Evolutionary conservation across 2,329 filamentous ascomycete genomes (phyloP).

Genomic region (Alternaria alternata): DNA sequence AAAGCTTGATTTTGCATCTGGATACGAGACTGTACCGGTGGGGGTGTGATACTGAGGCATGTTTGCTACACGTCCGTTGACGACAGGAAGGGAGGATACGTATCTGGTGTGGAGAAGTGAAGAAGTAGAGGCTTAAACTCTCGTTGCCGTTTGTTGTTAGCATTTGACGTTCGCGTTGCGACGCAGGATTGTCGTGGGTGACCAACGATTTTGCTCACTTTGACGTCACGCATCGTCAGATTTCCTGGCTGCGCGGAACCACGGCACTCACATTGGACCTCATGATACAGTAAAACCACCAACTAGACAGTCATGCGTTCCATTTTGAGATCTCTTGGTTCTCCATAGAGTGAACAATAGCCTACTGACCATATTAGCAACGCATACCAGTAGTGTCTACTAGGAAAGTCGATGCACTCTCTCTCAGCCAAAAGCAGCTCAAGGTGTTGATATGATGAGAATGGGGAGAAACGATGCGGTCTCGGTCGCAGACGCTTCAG

Average conservation of each 20-base stretch:
- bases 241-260: not conserved
- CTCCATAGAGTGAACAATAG: too few species aligned
- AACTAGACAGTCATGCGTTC: too few species aligned
- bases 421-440: too few species aligned
- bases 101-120: not conserved
- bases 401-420: too few species aligned
- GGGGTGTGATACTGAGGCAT: conserved; percentile 27
- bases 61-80: too few species aligned
- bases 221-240: conserved; percentile 15
- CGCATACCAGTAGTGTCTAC: too few species aligned
- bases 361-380: too few species aligned
- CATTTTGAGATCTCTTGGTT: too few species aligned
- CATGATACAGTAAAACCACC: too few species aligned
- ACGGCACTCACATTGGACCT: not conserved
- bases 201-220: conserved; percentile 5
- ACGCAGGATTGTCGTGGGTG: not conserved
- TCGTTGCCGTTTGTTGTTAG: not conserved
- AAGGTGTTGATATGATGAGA: not conserved
- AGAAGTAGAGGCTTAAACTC: not conserved
- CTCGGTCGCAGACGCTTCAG: too few species aligned
- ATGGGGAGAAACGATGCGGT: not conserved
- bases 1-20: conserved; percentile 28
- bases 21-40: conserved; percentile 19
- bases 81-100: too few species aligned
- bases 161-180: not conserved